Conservation (phyloP, 257 asterid species). For the Primulina eburnea region DNA sequence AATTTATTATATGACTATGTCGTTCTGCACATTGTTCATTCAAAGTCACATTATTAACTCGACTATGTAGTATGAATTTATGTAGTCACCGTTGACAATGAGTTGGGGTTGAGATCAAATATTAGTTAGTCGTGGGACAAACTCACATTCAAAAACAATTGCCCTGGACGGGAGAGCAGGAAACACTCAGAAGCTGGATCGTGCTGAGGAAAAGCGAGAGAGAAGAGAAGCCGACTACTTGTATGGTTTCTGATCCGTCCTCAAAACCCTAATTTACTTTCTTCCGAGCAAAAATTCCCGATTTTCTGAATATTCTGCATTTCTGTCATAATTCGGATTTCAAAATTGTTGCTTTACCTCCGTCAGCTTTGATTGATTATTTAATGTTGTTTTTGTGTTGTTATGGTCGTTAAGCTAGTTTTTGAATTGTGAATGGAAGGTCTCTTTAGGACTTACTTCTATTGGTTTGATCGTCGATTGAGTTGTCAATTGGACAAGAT, state of each 20-base stretch:
- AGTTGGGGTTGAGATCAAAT: too few relatives aligned
- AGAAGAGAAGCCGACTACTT: neutral
- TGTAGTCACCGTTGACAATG: too few relatives aligned
- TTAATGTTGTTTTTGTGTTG: neutral
- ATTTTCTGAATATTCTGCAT: neutral
- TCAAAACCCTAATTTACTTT: neutral
- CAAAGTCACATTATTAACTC: too few relatives aligned
- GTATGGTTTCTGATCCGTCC: neutral
- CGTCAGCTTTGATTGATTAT: neutral
- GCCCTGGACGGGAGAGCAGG: neutral
- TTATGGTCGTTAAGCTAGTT: neutral
- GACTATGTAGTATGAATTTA: too few relatives aligned
- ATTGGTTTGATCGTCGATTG: neutral
- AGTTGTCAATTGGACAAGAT: neutral
- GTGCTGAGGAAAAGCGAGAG: neutral
- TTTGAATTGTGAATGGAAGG: neutral
- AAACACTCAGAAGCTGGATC: neutral
- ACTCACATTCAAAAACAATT: neutral
- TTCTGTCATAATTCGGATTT: neutral
- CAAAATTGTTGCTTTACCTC: neutral
- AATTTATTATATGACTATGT: too few relatives aligned
- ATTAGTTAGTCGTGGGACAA: neutral
- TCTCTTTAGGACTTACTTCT: neutral
- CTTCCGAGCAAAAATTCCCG: neutral
- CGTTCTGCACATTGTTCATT: too few relatives aligned